These are phyloP conservation scores for Flaveria brownii DNA, from an alignment of 129 eudicot genomes.

Conservation along the genomic window DNA sequence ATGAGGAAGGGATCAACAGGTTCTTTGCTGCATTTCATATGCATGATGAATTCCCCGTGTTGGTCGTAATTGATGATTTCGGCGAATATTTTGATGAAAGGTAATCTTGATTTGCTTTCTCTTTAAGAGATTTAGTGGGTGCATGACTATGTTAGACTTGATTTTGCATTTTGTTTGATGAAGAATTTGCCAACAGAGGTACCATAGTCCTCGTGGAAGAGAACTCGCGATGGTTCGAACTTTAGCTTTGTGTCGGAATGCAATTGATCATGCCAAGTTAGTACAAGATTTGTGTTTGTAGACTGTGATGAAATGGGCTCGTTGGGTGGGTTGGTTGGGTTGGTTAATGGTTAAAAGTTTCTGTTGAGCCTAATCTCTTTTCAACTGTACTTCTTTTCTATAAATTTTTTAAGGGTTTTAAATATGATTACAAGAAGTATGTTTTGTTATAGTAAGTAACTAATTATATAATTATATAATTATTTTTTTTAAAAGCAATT, in stretches of 20 bases:
- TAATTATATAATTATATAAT: too few species aligned
- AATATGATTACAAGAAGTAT: too few species aligned
- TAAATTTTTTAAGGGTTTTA: too few species aligned
- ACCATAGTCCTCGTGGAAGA: constrained; percentile 68
- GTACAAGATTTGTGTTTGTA: neutral
- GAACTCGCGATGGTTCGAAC: constrained; percentile 74
- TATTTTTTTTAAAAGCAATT: too few species aligned
- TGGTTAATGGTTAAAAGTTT: too few species aligned
- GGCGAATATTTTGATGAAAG: constrained; percentile 70
- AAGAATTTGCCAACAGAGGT: constrained; percentile 69
- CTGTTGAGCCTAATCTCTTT: too few species aligned
- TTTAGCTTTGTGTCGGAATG: constrained; percentile 72
- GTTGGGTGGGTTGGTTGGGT: too few species aligned
- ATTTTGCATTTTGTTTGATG: constrained; percentile 23
- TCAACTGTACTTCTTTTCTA: too few species aligned
- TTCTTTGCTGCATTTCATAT: constrained; percentile 92
- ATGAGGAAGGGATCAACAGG: constrained; percentile 68
- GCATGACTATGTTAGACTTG: neutral
- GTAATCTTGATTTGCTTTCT: constrained; percentile 26
- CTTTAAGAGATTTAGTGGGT: neutral
- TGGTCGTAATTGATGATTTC: constrained; percentile 71
- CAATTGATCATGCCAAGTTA: constrained; percentile 80
- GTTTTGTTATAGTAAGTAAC: too few species aligned
- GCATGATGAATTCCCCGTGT: constrained; percentile 49
- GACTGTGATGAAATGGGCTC: neutral